Base-by-base conservation (phyloP, 805 yeast species). In the Saccharomycopsis vini region DNA sequence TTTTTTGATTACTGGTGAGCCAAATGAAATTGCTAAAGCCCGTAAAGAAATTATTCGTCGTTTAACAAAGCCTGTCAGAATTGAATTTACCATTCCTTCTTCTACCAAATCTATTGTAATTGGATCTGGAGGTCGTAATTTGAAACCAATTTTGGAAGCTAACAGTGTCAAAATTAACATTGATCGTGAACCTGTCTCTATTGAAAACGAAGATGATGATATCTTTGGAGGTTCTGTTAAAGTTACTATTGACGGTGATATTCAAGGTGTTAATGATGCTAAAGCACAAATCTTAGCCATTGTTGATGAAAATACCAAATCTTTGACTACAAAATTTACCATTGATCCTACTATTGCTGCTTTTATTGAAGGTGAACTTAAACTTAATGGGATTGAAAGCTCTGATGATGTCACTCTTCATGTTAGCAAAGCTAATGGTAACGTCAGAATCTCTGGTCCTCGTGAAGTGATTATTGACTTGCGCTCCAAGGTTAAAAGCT, bases 41-140 rank as follows among this genome's bases (percentile, higher is more conserved):
- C 81, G 80, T 61, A 73, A 86, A 50, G 84, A 82, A 51, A 71
- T 90, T 45, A 72, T 84, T 49, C 79, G 77, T 57, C 81, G 76
- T 53, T 71, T 90, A 58, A 80, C 94, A 31, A 81, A 79, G 60
- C 94, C 94, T 43, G 75, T 81, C 45, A 65, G 64, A 4, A 63
- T 75, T 39, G 62, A 68, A 24, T 74, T 89, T 57, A 59, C 70
- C 24, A 75, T 89, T 42, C 97, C 97, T 26, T 74, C 89, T 12
- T 75, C 74, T 52, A 71, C 85, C 46, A 75, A 92, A 62, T 73
- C 94, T 5, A 73, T 75, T 40, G 75, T 89, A 46, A 89, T 89
- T 63, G 97, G 97, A 47, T 72, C 89, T 36, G 84, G 81, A 59
- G 97, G 97, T 59, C 74, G 72, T 54, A 81, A 71, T 49, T 75